These are phyloP conservation scores for Phytophthora citrophthora DNA, from an alignment of 352 stramenopile genomes.

Conservation along the genomic window DNA sequence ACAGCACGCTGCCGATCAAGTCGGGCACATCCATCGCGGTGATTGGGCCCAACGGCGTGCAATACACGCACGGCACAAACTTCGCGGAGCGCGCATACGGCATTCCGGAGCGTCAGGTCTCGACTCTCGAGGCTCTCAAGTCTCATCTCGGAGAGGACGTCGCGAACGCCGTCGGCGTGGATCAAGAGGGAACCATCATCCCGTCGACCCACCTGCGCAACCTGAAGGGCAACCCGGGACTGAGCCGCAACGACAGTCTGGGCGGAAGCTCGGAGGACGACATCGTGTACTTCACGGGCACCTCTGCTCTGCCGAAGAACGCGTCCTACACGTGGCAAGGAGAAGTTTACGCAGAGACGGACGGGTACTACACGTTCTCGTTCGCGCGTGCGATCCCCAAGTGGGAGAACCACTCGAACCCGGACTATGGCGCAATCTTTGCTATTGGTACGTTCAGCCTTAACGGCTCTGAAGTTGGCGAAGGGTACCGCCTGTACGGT, in stretches of 20 bases:
- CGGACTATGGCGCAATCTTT: constrained; percentile 29
- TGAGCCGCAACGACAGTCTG: constrained; percentile 29
- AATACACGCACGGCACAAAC: constrained; percentile 44
- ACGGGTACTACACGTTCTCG: constrained; percentile 40
- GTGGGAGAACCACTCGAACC: constrained; percentile 38
- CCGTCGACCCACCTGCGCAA: constrained; percentile 40
- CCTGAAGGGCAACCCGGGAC: constrained; percentile 27
- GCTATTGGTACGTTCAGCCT: constrained; percentile 29
- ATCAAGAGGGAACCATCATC: constrained; percentile 36
- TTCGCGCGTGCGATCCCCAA: constrained; percentile 32
- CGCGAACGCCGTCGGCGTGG: constrained; percentile 33
- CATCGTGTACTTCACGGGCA: constrained; percentile 39
- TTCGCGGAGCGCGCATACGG: constrained; percentile 40
- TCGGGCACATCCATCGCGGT: constrained; percentile 29
- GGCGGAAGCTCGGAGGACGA: constrained; percentile 23
- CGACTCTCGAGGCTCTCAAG: constrained; percentile 30
- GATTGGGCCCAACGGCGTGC: constrained; percentile 41
- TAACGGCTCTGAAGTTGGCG: constrained; percentile 24
- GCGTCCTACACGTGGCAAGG: constrained; percentile 41
- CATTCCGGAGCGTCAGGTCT: constrained; percentile 34
- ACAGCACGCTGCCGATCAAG: constrained; percentile 28
- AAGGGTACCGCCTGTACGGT: constrained; percentile 34
- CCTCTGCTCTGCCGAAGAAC: constrained; percentile 21
- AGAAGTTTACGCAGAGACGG: constrained; percentile 32
- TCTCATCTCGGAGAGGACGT: constrained; percentile 34